phyloP scores from a whole-genome alignment of 352 stramenopile genomes.

The Pythium myriotylum region DNA sequence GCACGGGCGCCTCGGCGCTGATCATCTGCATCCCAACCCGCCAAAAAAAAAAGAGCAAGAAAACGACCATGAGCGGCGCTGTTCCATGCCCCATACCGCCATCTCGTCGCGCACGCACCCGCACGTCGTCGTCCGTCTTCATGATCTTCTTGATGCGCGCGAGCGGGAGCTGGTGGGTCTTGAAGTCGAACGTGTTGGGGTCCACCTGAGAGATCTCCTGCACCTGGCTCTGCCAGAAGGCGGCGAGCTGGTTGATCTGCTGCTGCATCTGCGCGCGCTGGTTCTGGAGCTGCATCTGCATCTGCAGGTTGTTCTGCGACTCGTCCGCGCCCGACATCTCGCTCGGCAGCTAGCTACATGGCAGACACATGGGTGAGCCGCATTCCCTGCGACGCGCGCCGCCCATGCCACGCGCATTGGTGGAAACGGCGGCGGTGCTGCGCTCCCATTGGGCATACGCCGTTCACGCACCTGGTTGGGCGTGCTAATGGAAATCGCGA shows the following conservation, averaged over 20 bases:
- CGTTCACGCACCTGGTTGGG: constrained; percentile 46
- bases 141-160: constrained; percentile 96
- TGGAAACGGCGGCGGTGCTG: constrained; percentile 61
- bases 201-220: constrained; percentile 89
- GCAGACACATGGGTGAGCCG: too few relatives aligned
- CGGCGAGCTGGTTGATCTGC: constrained; percentile 81
- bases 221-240: constrained; percentile 90
- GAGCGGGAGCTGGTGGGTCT: constrained; percentile 90
- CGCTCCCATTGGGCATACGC: constrained; percentile 61
- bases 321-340: constrained; percentile 70
- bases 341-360: too few relatives aligned
- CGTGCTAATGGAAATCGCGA: constrained; percentile 33
- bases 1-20: constrained; percentile 89
- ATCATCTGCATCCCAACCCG: constrained; percentile 80
- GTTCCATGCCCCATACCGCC: too few relatives aligned
- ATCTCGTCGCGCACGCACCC: constrained; percentile 32
- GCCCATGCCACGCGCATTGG: constrained; percentile 41
- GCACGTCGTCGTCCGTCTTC: constrained; percentile 94
- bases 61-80: too few relatives aligned
- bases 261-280: constrained; percentile 89
- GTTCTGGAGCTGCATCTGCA: constrained; percentile 87
- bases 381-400: too few relatives aligned
- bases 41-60: neutral
- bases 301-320: constrained; percentile 70
- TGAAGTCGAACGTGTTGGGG: constrained; percentile 85